Evolutionary conservation across 23 red algal genomes (phyloP), one percentile per base, ranked within the genome.

Genomic region (Gracilaria vermiculophylla): DNA sequence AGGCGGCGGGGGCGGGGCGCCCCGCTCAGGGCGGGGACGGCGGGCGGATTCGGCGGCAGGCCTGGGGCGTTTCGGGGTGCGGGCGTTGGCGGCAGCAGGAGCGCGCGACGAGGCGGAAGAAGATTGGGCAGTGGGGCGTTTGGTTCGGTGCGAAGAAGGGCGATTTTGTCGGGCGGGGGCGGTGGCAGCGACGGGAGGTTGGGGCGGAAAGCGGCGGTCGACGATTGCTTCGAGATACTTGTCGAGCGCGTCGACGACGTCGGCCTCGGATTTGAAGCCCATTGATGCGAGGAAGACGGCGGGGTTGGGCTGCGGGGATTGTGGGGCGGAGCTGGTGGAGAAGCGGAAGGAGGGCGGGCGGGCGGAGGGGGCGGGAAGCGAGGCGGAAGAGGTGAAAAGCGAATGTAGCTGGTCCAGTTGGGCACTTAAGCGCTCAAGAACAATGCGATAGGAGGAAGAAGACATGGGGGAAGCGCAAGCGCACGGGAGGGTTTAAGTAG

Each of bases 391-490:
- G 39, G 20, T 24, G n/a, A 73, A 73, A 16, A 8, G 67, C 16
- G 67, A 73, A 45, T 73, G 67, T 6, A 73, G 37, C 1, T 28
- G 39, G 42, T 73, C 67, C 11, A 73, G 67, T 48, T 73, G 67
- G 36, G 67, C 67, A 45, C 36, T 48, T 24, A 73, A 48, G 67
- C 67, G 67, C 67, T 73, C 67, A 73, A 73, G 28, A 45, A 32
- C 67, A 45, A 32, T 32, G 32, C 8, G 67, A 24, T 73, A 48
- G 2, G 36, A 48, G 42, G 67, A 47, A 48, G 67, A 73, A 73
- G 67, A 73, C 67, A 73, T 73, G 67, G 15, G 58, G 52, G 29
- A 64, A 73, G 67, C 42, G 67, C 67, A 73, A 73, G 42, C 67
- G 67, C 67, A 73, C 10, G 10, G 19, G 58, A 32, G 58, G 29